Percentiles rank a stretch among this genome's conserved stretches.
Conservation (phyloP, 1,284 basidiomycete species). For the Sanghuangporus baumii region DNA sequence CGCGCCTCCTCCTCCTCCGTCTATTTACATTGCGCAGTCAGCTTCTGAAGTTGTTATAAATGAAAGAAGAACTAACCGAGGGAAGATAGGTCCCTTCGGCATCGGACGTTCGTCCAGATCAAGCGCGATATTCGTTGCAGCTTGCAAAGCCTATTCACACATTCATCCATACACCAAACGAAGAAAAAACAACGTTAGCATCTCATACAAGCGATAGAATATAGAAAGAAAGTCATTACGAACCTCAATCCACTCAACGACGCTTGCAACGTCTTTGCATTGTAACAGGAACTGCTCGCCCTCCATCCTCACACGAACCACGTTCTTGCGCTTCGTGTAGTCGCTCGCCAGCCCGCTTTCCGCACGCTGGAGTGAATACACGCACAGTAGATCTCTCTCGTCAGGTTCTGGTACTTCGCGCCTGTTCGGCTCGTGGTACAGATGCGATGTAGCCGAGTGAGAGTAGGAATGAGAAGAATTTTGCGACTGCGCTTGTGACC, state of each 20-base stretch:
- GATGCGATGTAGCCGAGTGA: conserved; percentile 21
- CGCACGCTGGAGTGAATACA: conserved; percentile 84
- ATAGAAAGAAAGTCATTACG: conserved; percentile 10
- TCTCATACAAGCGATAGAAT: neutral
- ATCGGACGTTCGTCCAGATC: conserved; percentile 89
- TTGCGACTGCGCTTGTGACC: conserved; percentile 19
- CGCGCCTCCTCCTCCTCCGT: conserved; percentile 4
- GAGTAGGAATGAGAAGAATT: conserved; percentile 17
- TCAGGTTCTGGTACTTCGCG: conserved; percentile 33
- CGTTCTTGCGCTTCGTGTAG: conserved; percentile 91
- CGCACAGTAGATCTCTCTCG: conserved; percentile 43
- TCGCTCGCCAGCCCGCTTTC: conserved; percentile 94
- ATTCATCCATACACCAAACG: neutral
- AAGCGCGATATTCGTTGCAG: conserved; percentile 87
- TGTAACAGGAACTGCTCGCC: conserved; percentile 97
- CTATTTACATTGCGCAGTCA: neutral
- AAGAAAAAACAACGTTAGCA: neutral
- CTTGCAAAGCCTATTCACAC: conserved; percentile 66
- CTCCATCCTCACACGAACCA: conserved; percentile 89
- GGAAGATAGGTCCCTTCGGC: conserved; percentile 80
- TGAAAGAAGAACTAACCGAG: conserved; percentile 25
- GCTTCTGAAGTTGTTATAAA: neutral
- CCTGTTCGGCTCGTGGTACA: conserved; percentile 9
- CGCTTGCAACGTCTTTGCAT: conserved; percentile 77
- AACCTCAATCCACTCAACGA: conserved; percentile 97